Evolutionary conservation across 1,284 basidiomycete genomes (phyloP), one percentile per base, ranked within the genome.

Genomic region (Vanrija sp.): DNA sequence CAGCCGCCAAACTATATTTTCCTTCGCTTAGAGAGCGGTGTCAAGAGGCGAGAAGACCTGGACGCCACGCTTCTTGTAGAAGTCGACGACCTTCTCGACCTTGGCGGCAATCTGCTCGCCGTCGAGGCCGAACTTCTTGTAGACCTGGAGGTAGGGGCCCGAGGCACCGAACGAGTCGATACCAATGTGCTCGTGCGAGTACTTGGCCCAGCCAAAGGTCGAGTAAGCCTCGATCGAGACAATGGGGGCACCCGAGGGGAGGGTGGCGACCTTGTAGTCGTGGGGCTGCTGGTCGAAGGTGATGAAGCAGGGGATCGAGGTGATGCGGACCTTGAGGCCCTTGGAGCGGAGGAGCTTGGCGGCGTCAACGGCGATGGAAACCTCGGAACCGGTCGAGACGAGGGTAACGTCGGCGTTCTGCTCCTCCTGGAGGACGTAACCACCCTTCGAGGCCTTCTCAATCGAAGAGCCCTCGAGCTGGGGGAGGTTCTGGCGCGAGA

Each of bases 391-490:
- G 57, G 85, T 86, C 70, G 86, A 85, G 65, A 95, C 88, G 62
- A 97, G 83, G 42, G 91, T 96, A 66, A 96, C 77, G 75, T 88
- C 87, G 63, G 80, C 66, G 56, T 81, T 76, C 55, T 82, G 76
- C 55, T 84, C 85, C 61, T 96, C 92, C 68, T 87, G 81, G 48
- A 96, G 75, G 55, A 95, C 89, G 77, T 97, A 97, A 60, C 89
- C 93, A 71, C 93, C 93, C 72, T 85, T 87, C 60, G 77, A 67
- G 51, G 90, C 90, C 59, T 84, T 83, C 79, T 94, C 90, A 68
- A 96, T 86, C 51, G 87, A 83, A 42, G 89, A 92, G 62, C 83
- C 84, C 73, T 89, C 89, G 61, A 97, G 85, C 74, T 96, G 93
- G 54, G 92, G 92, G 49, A 97, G 82, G 69, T 75, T 75, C 60